A percentile compares a stretch with the other conserved stretches of the same genome.
phyloP scores from a whole-genome alignment of 441 rosid genomes.

The Melastoma candidum region DNA sequence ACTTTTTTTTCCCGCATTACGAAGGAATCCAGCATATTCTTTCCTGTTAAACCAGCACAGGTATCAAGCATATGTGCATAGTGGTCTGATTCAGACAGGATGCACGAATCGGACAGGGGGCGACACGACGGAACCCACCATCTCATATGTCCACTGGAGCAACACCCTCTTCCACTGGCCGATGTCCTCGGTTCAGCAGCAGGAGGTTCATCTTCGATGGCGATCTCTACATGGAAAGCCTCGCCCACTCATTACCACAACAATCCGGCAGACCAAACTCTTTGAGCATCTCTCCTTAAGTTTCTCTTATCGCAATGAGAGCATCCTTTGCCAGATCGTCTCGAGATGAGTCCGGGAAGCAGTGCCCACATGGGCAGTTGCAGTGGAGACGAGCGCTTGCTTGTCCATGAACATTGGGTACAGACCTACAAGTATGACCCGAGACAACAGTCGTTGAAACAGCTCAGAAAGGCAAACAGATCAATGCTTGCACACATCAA shows the following conservation, averaged over 20 bases:
- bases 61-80: too few relatives aligned
- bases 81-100: too few relatives aligned
- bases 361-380: conserved; percentile 97
- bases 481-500: too few relatives aligned
- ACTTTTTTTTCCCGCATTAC: too few relatives aligned
- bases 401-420: conserved; percentile 96
- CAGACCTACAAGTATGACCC: conserved; percentile 52
- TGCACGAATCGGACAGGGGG: too few relatives aligned
- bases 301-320: conserved; percentile 78
- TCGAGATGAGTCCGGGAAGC: conserved; percentile 59
- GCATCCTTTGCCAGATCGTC: conserved; percentile 86
- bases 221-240: conserved; percentile 45
- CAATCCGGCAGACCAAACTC: conserved; percentile 38
- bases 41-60: too few relatives aligned
- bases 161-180: too few relatives aligned
- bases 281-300: conserved; percentile 78
- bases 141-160: conserved; percentile 84
- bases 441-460: too few relatives aligned
- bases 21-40: too few relatives aligned
- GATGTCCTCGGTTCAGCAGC: conserved; percentile 12
- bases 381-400: conserved; percentile 90
- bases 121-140: too few relatives aligned
- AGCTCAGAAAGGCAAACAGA: too few relatives aligned
- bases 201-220: conserved; percentile 45
- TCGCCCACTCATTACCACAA: too few relatives aligned